Evolutionary conservation across 2,329 filamentous ascomycete species (phyloP), one percentile per base, ranked within the genome.

Genomic region (Aspergillus chevalieri): DNA sequence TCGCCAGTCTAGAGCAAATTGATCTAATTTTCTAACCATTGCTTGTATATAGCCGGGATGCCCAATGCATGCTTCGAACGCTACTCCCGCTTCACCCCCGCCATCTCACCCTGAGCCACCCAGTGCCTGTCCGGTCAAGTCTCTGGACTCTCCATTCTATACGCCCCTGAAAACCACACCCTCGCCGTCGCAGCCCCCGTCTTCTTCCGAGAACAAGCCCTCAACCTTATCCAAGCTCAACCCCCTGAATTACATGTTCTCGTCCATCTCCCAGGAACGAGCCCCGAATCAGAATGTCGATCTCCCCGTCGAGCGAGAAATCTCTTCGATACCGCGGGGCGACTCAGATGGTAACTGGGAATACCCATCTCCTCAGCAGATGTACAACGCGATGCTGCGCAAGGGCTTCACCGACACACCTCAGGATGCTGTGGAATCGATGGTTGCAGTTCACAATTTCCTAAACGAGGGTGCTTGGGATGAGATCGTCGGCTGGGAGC

Each of bases 361-460:
- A 71, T 98, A 98, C 66, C 93, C 93, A 0, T 96, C 90, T 0
- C 92, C 93, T 0, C 93, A 98, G 74, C 93, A 98, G 72, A 98
- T 98, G 93, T 98, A 97, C 78, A 97, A 98, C 65, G 93, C 93
- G 6, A 86, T 98, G 73, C 75, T 97, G 53, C 86, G 93, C 56
- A 98, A 98, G 72, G 93, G 93, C 51, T 93, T 96, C 71, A 90
- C 87, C 0, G 91, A 97, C 67, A 97, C 93, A 0, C 91, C 95
- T 49, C 82, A 89, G 48, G 93, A 92, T 17, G 90, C 91, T 3
- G 91, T 98, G 12, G 91, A 96, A 71, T 85, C 86, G 64, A 98
- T 98, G 93, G 93, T 98, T 5, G 87, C 89, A 0, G 89, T 97
- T 9, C 93, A 98, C 77, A 98, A 98, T 72, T 97, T 96, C 64